Evolutionary conservation across 2,329 filamentous ascomycete genomes (phyloP).

Genomic region (Aspergillus tanneri): DNA sequence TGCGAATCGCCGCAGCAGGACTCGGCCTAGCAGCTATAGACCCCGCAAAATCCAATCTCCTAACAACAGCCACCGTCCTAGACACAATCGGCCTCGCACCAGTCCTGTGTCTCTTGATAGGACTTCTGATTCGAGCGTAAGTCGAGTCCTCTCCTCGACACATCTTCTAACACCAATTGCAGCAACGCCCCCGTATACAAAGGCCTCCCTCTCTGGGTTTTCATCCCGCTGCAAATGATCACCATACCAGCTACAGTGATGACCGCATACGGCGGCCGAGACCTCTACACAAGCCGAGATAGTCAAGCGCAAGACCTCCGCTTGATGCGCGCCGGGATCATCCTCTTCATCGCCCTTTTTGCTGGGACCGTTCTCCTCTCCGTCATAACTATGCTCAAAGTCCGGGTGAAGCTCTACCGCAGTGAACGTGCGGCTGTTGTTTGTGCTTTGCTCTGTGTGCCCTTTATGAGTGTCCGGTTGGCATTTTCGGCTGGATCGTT

Average conservation of each 20-base stretch:
- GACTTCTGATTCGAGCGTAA: constrained; percentile 17
- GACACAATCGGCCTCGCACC: constrained; percentile 19
- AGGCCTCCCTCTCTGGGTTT: constrained; percentile 16
- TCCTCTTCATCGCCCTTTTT: constrained; percentile 15
- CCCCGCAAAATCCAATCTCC: constrained; percentile 12
- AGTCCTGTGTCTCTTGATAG: constrained; percentile 15
- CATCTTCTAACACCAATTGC: constrained; percentile 7
- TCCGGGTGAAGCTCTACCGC: constrained; percentile 13
- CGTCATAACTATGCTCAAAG: constrained; percentile 13
- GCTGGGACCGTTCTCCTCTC: constrained; percentile 8
- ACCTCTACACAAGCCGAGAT: constrained; percentile 14
- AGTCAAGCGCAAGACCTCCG: constrained; percentile 11
- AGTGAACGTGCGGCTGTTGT: constrained; percentile 14
- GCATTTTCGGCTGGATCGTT: constrained; percentile 16
- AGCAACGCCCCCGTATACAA: constrained; percentile 18
- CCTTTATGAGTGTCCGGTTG: constrained; percentile 16
- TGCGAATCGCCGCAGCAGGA: constrained; percentile 13
- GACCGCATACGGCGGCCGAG: constrained; percentile 18
- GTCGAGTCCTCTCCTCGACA: not conserved
- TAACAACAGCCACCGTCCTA: constrained; percentile 15
- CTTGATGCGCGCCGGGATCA: constrained; percentile 17
- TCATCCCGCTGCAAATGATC: constrained; percentile 15
- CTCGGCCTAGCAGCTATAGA: constrained; percentile 15
- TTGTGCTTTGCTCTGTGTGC: constrained; percentile 14
- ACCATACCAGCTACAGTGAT: constrained; percentile 17